A percentile compares a stretch with the other conserved stretches of the same genome.
These are phyloP conservation scores for Dendryphion nanum DNA, from an alignment of 2,329 filamentous ascomycete species.

Conservation along the genomic window DNA sequence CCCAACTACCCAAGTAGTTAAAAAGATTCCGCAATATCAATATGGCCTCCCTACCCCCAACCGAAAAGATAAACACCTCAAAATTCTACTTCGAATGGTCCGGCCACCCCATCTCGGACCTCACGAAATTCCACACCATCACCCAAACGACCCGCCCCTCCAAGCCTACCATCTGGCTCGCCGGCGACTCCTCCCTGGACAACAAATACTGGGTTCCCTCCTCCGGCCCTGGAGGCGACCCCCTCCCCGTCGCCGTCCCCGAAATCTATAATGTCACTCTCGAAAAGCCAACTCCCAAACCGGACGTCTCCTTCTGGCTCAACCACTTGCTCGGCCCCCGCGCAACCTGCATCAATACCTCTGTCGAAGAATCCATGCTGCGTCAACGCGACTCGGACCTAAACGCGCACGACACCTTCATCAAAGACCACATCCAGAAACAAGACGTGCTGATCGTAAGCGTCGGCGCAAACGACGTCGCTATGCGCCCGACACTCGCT, in stretches of 20 bases:
- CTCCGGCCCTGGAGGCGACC: constrained; percentile 10
- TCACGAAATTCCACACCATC: constrained; percentile 23
- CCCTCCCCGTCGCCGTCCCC: constrained; percentile 15
- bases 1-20: no score
- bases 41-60: background rate
- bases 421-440: constrained; percentile 29
- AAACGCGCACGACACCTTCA: constrained; percentile 34
- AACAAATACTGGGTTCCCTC: constrained; percentile 38
- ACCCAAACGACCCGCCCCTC: constrained; percentile 17
- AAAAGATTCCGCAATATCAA: no score
- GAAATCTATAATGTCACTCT: constrained; percentile 29
- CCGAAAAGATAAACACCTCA: constrained; percentile 21
- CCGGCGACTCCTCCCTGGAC: constrained; percentile 40
- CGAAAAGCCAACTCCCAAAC: constrained; percentile 22
- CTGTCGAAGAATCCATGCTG: constrained; percentile 36
- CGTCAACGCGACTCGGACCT: constrained; percentile 27
- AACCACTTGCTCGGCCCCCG: constrained; percentile 29
- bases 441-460: constrained; percentile 36
- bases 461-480: constrained; percentile 39
- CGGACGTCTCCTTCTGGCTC: constrained; percentile 39
- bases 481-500: constrained; percentile 21
- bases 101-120: constrained; percentile 33
- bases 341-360: constrained; percentile 36
- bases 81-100: constrained; percentile 35
- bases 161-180: constrained; percentile 36